Base-by-base conservation (phyloP, 495 filamentous ascomycete genomes). In the Trichoderma parareesei region DNA sequence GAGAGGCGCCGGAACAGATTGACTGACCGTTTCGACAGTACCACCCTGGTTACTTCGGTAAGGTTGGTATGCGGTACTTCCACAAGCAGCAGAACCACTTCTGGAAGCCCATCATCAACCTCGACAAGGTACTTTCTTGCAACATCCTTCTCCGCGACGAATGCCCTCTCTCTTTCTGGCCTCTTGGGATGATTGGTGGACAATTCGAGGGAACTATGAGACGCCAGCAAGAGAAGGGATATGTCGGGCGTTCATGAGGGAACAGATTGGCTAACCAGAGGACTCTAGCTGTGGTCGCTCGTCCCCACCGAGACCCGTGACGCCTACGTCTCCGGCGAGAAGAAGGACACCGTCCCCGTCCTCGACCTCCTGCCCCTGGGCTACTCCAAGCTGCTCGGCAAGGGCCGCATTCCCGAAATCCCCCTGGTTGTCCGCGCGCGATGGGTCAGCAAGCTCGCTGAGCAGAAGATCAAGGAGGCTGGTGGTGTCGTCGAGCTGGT, bases 21-120 rank as follows among this genome's bases (percentile, higher is more conserved):
- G 8, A 55, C 53, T 41, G 53, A 65, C 63, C 49, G 3, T 48
- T 41, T n/a, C 18, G 35, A 38, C 37, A 65, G 81, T 93, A 90
- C 87, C 90, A 93, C 80, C 90, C 90, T 20, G 91, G 90, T 88
- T 96, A 95, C 88, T 97, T 96, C 81, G 92, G 92, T 79, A 97
- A 96, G 83, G 92, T 96, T 67, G 92, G 92, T 83, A 97, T 96
- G 92, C 82, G 92, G 69, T 92, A 94, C 84, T 89, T 95, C 88
- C 92, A 95, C 84, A 91, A 90, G 82, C 85, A 87, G 74, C 81
- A 85, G 71, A 91, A 91, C 82, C 88, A 91, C 69, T 91, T 90
- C 85, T 97, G 92, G 92, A 94, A 92, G 80, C 91, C 90, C 68
- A 83, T 87, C 62, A 85, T 95, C 87, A 95, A 95, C 80, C 79